Percentiles rank a stretch among this genome's conserved stretches.
phyloP scores from a whole-genome alignment of 306 rosid genomes.

The Cicer yamashitae region DNA sequence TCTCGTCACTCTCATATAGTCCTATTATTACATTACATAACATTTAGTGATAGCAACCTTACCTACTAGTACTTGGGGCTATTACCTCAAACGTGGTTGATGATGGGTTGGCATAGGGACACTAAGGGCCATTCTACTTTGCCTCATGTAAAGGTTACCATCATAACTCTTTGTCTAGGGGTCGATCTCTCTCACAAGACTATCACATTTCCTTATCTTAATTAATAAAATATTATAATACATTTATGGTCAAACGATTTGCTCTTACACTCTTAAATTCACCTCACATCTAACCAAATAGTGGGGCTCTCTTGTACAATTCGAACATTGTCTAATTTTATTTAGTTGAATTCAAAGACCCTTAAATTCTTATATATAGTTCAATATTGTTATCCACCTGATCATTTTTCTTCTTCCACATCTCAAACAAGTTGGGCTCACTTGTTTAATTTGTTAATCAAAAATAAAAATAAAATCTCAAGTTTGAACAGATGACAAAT shows the following conservation, averaged over 20 bases:
- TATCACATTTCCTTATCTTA: neutral
- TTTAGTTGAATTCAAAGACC: slow-evolving; percentile 21
- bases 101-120: slow-evolving; percentile 49
- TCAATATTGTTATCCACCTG: slow-evolving; percentile 17
- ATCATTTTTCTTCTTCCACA: neutral
- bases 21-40: slow-evolving; percentile 16
- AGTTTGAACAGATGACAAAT: slow-evolving; percentile 30
- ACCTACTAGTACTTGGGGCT: slow-evolving; percentile 44
- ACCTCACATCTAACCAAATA: slow-evolving; percentile 26
- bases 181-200: neutral
- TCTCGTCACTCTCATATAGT: slow-evolving; percentile 14
- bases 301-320: slow-evolving; percentile 35
- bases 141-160: slow-evolving; percentile 53
- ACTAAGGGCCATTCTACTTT: slow-evolving; percentile 44
- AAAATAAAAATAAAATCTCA: neutral
- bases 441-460: too few relatives aligned
- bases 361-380: slow-evolving; percentile 11
- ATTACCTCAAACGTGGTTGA: slow-evolving; percentile 41
- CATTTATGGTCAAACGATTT: neutral
- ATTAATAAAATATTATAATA: neutral
- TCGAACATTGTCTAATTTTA: slow-evolving; percentile 13
- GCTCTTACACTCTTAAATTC: neutral
- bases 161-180: slow-evolving; percentile 36
- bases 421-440: neutral
- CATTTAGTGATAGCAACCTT: slow-evolving; percentile 44